Evolutionary conservation across 169 alveolate genomes (phyloP), one percentile per base, ranked within the genome.

Genomic region (Eimeria sp.): DNA sequence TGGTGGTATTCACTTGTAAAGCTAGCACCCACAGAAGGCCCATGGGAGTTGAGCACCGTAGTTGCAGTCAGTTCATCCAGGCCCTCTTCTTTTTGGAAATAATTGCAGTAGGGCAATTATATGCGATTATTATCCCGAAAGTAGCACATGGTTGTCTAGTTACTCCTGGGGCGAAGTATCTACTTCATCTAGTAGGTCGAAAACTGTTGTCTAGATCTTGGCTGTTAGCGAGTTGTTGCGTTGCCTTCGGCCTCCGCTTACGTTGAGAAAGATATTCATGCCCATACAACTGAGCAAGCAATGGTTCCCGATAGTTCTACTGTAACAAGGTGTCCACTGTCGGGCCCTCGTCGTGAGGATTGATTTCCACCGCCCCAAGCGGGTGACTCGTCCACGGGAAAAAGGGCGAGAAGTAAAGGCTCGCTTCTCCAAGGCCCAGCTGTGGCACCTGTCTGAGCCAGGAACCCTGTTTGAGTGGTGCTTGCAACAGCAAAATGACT

Each of bases 371-470:
- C 34, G 9, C 34, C 75, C 73, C 57, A 6, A 83, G 75, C 27
- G 67, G 93, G 47, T 43, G 82, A 72, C 67, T 63, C 63, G 25
- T 86, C 93, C 93, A 86, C 30, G 91, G 91, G 45, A 86, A 34
- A 27, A 86, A 86, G 10, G 93, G 93, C 4, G 93, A 86, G 45
- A 86, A 86, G 30, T 80, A 13, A 63, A 86, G 76, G 27, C 82
- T 86, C 63, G 70, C 93, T 7, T 61, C 93, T 86, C 82, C 93
- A 14, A 25, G 54, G 22, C 76, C 93, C 30, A 63, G 47, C 63
- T 61, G 82, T 40, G 93, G 93, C 34, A 86, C 93, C 22, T 86
- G 61, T 18, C 10, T 25, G 25, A 86, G 43, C 93, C 93, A 86
- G n/a, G 82, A 7, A 27, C 93, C 82, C 30, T 61, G 3, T 43